Evolutionary conservation across 371 early-diverging fungal species (phyloP).

Genomic region (Hamiltosporidium tvaerminnensis): DNA sequence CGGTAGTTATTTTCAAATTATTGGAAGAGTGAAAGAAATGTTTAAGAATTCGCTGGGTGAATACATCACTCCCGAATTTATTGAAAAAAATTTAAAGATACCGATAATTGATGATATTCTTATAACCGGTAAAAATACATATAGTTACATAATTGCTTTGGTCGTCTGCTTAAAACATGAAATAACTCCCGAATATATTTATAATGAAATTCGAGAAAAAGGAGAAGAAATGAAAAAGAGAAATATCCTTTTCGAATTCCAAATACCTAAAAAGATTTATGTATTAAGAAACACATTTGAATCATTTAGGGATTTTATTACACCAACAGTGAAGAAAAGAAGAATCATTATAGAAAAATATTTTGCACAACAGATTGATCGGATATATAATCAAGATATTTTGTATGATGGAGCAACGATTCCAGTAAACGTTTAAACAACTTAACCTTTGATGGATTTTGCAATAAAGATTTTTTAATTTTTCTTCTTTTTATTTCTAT

Average conservation of each 20-base stretch:
- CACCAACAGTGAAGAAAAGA: conserved; percentile 53
- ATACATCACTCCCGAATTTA: conserved; percentile 86
- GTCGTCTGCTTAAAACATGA: conserved; percentile 23
- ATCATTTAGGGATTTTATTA: conserved; percentile 37
- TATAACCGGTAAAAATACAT: conserved; percentile 35
- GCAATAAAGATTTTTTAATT: too few species aligned
- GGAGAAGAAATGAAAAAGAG: conserved; percentile 28
- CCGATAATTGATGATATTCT: conserved; percentile 56
- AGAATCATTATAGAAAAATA: conserved; percentile 33
- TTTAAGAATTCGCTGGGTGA: conserved; percentile 89
- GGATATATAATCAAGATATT: too few species aligned
- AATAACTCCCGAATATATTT: conserved; percentile 10
- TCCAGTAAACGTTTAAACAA: too few species aligned
- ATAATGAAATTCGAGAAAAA: conserved; percentile 12
- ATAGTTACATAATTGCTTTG: conserved; percentile 48
- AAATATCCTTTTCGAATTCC: conserved; percentile 44
- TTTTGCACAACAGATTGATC: conserved; percentile 35
- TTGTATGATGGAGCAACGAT: too few species aligned
- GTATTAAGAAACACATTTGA: conserved; percentile 32
- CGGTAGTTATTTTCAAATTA: conserved; percentile 57
- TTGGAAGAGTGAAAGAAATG: conserved; percentile 86
- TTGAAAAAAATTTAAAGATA: conserved; percentile 64
- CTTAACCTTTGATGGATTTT: too few species aligned
- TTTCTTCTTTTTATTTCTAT: too few species aligned
- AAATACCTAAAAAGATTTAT: conserved; percentile 43